These are phyloP conservation scores for Fomitopsis serialis DNA, from an alignment of 768 basidiomycete genomes.

Conservation along the genomic window DNA sequence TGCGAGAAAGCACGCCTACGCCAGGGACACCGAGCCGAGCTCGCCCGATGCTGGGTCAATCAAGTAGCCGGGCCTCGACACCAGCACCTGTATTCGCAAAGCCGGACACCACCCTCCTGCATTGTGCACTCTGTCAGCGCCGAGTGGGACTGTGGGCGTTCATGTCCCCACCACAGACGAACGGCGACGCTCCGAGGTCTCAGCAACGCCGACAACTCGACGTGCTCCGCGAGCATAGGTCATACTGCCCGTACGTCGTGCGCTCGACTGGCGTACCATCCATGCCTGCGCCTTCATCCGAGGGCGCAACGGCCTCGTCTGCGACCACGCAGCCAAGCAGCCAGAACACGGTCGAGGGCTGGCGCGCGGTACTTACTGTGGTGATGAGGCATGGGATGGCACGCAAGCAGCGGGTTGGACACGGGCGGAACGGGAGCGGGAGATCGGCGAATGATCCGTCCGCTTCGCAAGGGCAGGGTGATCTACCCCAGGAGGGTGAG, in stretches of 20 bases:
- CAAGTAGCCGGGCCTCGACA: not conserved
- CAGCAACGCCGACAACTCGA: slow-evolving; percentile 52
- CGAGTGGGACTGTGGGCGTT: slow-evolving; percentile 79
- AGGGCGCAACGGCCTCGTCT: slow-evolving; percentile 6
- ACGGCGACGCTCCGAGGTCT: slow-evolving; percentile 14
- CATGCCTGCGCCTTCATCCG: slow-evolving; percentile 28
- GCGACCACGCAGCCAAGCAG: slow-evolving; percentile 25
- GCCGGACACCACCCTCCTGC: slow-evolving; percentile 48
- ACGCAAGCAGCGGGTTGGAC: slow-evolving; percentile 40
- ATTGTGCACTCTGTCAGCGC: slow-evolving; percentile 71
- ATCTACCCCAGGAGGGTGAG: slow-evolving; percentile 3
- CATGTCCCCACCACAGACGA: slow-evolving; percentile 17
- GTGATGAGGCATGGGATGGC: slow-evolving; percentile 62
- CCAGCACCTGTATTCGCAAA: not conserved
- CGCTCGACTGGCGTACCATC: slow-evolving; percentile 62
- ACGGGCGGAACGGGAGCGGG: slow-evolving; percentile 26
- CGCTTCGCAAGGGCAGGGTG: not conserved
- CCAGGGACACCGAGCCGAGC: slow-evolving; percentile 16
- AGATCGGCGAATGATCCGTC: slow-evolving; percentile 3
- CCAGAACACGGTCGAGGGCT: slow-evolving; percentile 55
- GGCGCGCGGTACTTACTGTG: slow-evolving; percentile 72
- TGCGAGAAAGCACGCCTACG: slow-evolving; percentile 13
- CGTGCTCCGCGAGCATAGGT: slow-evolving; percentile 74
- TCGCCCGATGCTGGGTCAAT: not conserved
- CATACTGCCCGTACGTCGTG: slow-evolving; percentile 82